These are phyloP conservation scores for Pythium aphanidermatum DNA, from an alignment of 352 stramenopile genomes.

Conservation along the genomic window DNA sequence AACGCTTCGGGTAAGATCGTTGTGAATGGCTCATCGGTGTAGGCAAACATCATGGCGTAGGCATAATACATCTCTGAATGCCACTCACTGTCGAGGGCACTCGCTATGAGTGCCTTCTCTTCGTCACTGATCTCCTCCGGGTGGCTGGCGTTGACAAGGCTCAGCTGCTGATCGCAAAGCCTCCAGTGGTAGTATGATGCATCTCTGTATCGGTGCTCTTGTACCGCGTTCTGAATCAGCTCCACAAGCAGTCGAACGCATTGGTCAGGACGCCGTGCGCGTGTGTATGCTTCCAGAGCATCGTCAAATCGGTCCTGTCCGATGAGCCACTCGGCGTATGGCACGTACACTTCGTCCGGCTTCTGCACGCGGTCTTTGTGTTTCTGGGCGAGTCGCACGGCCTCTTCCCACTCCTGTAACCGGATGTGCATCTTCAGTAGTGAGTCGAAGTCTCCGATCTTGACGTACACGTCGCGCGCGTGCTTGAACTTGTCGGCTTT, in stretches of 20 bases:
- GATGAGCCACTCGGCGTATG: slow-evolving; percentile 91
- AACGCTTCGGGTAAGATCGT: slow-evolving; percentile 87
- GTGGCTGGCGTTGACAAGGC: slow-evolving; percentile 20
- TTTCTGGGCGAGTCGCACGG: slow-evolving; percentile 84
- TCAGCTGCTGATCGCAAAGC: slow-evolving; percentile 81
- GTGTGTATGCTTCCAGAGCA: slow-evolving; percentile 87
- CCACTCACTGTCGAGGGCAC: slow-evolving; percentile 58
- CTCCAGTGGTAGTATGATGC: slow-evolving; percentile 92
- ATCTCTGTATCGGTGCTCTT: slow-evolving; percentile 83
- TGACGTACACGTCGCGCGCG: slow-evolving; percentile 74
- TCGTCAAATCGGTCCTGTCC: slow-evolving; percentile 91
- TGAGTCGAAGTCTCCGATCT: slow-evolving; percentile 72
- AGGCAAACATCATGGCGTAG: slow-evolving; percentile 90
- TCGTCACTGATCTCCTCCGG: slow-evolving; percentile 22
- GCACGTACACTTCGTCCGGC: slow-evolving; percentile 87
- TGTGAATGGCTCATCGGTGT: slow-evolving; percentile 94
- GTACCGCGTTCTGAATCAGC: slow-evolving; percentile 87
- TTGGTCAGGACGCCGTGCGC: slow-evolving; percentile 75
- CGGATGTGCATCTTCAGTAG: slow-evolving; percentile 90
- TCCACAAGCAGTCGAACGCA: slow-evolving; percentile 80
- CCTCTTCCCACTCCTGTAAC: slow-evolving; percentile 90
- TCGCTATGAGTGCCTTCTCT: slow-evolving; percentile 22
- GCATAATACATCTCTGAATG: slow-evolving; percentile 91
- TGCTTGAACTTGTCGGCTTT: slow-evolving; percentile 72
- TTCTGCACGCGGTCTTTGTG: slow-evolving; percentile 73